phyloP scores from a whole-genome alignment of 306 rosid genomes.

The Quillaja saponaria region DNA sequence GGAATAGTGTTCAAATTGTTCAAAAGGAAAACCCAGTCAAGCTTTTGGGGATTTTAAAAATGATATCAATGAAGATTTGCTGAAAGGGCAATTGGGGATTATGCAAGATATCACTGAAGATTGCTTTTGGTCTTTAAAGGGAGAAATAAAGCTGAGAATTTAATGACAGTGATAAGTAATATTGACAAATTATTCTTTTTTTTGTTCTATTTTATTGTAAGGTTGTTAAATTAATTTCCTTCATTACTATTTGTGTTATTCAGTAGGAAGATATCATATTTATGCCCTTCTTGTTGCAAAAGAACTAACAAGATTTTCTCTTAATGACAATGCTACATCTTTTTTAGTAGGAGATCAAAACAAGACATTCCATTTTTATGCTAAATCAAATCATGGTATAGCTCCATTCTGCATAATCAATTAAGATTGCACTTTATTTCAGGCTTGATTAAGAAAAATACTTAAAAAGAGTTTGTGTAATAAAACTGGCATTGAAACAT shows the following conservation, averaged over 20 bases:
- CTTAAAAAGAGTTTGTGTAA: neutral
- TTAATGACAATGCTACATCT: neutral
- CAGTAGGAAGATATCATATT: neutral
- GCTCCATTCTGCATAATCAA: neutral
- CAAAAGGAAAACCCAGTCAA: neutral
- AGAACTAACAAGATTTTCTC: neutral
- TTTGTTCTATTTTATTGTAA: neutral
- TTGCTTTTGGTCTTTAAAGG: slow-evolving; percentile 37
- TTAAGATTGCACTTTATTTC: too few species aligned
- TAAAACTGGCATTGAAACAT: too few species aligned
- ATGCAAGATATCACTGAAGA: slow-evolving; percentile 28
- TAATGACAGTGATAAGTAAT: neutral
- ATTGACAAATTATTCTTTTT: neutral
- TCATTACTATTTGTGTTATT: neutral
- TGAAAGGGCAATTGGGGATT: slow-evolving; percentile 24
- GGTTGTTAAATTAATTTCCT: slow-evolving; percentile 3
- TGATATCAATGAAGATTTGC: slow-evolving; percentile 44
- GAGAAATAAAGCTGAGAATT: slow-evolving; percentile 45
- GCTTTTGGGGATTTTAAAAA: slow-evolving; percentile 27
- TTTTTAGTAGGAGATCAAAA: neutral
- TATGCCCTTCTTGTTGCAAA: neutral
- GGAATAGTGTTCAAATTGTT: neutral
- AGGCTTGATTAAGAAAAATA: neutral
- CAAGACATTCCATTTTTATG: neutral
- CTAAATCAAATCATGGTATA: neutral